Evolutionary conservation across 495 filamentous ascomycete genomes (phyloP).

Genomic region (Haplographium delicatum): DNA sequence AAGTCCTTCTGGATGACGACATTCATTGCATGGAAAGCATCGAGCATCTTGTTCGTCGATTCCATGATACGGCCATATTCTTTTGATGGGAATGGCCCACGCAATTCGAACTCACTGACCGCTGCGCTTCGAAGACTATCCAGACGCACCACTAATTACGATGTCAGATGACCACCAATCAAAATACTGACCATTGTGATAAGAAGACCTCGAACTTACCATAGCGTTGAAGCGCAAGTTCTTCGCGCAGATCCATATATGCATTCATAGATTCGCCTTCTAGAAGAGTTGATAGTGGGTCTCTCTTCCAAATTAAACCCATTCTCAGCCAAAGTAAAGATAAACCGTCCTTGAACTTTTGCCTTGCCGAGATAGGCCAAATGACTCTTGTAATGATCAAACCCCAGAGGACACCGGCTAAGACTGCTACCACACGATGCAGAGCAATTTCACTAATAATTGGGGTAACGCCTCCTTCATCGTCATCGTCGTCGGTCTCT

Average conservation of each 20-base stretch:
- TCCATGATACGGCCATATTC: slow-evolving; percentile 67
- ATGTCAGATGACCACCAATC: background rate
- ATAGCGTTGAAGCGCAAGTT: slow-evolving; percentile 56
- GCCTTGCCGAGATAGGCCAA: slow-evolving; percentile 87
- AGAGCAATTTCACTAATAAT: slow-evolving; percentile 81
- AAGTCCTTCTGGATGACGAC: slow-evolving; percentile 80
- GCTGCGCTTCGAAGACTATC: slow-evolving; percentile 72
- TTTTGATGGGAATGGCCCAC: slow-evolving; percentile 72
- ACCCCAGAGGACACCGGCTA: slow-evolving; percentile 86
- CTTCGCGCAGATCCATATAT: slow-evolving; percentile 81
- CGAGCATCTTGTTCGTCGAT: slow-evolving; percentile 76
- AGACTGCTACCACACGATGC: slow-evolving; percentile 86
- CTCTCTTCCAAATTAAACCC: slow-evolving; percentile 94
- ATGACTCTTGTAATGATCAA: slow-evolving; percentile 82
- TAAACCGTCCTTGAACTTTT: slow-evolving; percentile 80
- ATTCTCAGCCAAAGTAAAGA: slow-evolving; percentile 86
- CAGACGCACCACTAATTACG: slow-evolving; percentile 47
- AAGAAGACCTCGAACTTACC: slow-evolving; percentile 18
- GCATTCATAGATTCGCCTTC: slow-evolving; percentile 45
- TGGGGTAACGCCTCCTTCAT: slow-evolving; percentile 81
- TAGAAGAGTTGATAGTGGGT: slow-evolving; percentile 73
- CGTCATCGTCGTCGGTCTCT: slow-evolving; percentile 65
- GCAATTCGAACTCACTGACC: slow-evolving; percentile 73
- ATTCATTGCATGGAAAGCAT: slow-evolving; percentile 93
- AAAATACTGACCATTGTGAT: too few species aligned